Evolutionary conservation across 768 basidiomycete species (phyloP), one percentile per base, ranked within the genome.

Genomic region (Hygrocybe coccinea): DNA sequence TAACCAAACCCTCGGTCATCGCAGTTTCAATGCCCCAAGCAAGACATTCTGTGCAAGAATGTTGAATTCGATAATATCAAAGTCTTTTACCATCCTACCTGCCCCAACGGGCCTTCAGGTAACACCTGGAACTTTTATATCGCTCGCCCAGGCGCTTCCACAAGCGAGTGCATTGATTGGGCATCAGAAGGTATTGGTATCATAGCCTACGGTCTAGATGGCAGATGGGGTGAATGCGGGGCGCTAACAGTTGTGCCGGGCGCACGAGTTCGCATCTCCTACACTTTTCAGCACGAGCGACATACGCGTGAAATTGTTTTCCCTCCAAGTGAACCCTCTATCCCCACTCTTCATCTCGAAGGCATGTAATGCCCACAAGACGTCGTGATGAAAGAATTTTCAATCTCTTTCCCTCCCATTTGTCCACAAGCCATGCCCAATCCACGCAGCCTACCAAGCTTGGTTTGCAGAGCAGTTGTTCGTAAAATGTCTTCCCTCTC

Each of bases 161-260:
- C 46, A 48, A 48, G 46, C 46, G n/a, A 48, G 24, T 48, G 46
- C 46, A 48, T 48, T 48, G 46, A 48, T 48, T 48, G 46, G 46
- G 17, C 15, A n/a, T 48, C 46, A 25, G 15, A 48, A 48, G 46
- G 46, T 25, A 48, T 48, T 48, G n/a, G 24, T 48, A 48, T 48
- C 24, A 24, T 48, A 25, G 46, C 46, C n/a, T 48, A 19, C 14
- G 46, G 46, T 48, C 46, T 24, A 25, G 46, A 48, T 48, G 46
- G 46, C 46, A 48, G 46, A 48, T 48, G 46, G 46, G 46, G 46
- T 48, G 46, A 48, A 48, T 48, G 46, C n/a, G 24, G 46, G 46
- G 24, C 19, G 46, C 24, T 48, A 48, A 48, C 24, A 24, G 46
- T 48, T 7, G 19, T 24, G 19, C 46, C 17, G 46, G 46, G 46